Evolutionary conservation across 805 yeast genomes (phyloP), one percentile per base, ranked within the genome.

Genomic region (Ogataea degrootiae): DNA sequence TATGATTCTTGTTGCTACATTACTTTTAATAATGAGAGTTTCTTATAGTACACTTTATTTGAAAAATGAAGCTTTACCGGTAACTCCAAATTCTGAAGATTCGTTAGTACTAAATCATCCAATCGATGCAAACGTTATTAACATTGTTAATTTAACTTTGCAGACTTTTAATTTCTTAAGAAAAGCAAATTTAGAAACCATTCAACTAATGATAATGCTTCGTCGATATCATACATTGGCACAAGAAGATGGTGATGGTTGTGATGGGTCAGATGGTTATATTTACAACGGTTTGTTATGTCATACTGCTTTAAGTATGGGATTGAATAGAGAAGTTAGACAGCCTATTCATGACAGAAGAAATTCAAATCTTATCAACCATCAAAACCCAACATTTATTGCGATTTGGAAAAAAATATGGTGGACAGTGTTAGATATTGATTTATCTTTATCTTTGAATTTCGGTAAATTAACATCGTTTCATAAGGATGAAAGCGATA

Each of bases 191-290:
- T 46, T 79, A 34, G 69, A 71, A 12, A 61, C 74, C 7, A 51
- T 77, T 33, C 82, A 77, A 57, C 63, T 74, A 29, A 60, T 75
- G 4, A 50, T 73, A 39, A 60, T 68, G 38, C 55, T 68, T 34
- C 62, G 76, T 48, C 52, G 66, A 36, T 77, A 77, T 61, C 73
- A 63, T 52, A 61, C 56, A 33, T 54, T 64, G 50, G 66, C 77
- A 0, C 79, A 76, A 5, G 80, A 76, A 54, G 77, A 75, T 54
- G 77, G 79, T 21, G 81, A 77, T 52, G 77, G 77, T 7, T 59
- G 64, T 3, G 73, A 70, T 40, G 73, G 71, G 11, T 63, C 70
- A 16, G 74, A 71, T 46, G 68, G 76, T 1, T 62, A 59, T 34
- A 62, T 71, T 3, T 64, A 62, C 41, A 65, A 61, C 34, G 74